phyloP scores from a whole-genome alignment of 1,284 basidiomycete genomes.

The Cryptococcus hybrid region DNA sequence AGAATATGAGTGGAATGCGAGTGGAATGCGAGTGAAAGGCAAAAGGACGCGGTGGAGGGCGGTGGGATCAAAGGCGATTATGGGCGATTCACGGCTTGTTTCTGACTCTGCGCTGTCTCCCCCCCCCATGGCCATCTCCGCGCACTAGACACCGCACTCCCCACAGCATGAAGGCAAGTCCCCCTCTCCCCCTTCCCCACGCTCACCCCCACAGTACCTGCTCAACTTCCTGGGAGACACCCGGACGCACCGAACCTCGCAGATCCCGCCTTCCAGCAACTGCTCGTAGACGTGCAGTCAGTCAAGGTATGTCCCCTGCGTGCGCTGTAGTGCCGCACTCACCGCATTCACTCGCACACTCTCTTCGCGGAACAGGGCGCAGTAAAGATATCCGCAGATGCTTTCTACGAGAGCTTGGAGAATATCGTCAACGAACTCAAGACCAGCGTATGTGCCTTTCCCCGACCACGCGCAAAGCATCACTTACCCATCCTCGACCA shows the following conservation, averaged over 20 bases:
- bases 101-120: conserved; percentile 5
- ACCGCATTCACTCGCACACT: conserved; percentile 1
- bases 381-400: conserved; percentile 60
- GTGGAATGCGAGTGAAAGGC: too few species aligned
- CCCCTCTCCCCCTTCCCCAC: too few species aligned
- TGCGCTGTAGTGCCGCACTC: not conserved
- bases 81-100: too few species aligned
- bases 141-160: too few species aligned
- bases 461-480: too few species aligned
- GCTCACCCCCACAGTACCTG: conserved; percentile 41
- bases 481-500: conserved; percentile 53
- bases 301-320: conserved; percentile 43
- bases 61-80: too few species aligned
- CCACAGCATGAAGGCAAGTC: conserved; percentile 41
- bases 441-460: conserved; percentile 62
- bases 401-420: conserved; percentile 88
- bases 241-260: conserved; percentile 45
- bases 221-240: conserved; percentile 49
- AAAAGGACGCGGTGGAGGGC: too few species aligned
- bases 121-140: conserved; percentile 3
- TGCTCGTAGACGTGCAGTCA: conserved; percentile 49
- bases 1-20: too few species aligned
- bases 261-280: conserved; percentile 48
- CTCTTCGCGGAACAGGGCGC: conserved; percentile 9
- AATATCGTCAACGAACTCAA: conserved; percentile 79